phyloP scores from a whole-genome alignment of 164 flowering plant species.

The Chloranthus sessilifolius region DNA sequence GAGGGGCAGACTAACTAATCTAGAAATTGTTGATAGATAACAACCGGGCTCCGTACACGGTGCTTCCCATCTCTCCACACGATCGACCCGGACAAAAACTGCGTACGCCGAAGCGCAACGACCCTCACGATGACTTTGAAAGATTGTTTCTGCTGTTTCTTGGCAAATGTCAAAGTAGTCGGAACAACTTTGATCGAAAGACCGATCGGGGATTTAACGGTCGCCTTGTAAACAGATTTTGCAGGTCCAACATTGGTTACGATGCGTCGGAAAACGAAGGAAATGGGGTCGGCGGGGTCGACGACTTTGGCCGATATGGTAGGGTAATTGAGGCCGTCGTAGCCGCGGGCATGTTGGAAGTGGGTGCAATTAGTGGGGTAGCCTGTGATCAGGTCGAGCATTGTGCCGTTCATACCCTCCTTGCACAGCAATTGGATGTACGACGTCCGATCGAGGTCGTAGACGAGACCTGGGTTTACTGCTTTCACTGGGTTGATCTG shows the following conservation, averaged over 20 bases:
- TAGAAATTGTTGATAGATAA: constrained; percentile 22
- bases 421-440: constrained; percentile 60
- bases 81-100: constrained; percentile 26
- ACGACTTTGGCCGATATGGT: constrained; percentile 43
- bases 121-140: constrained; percentile 63
- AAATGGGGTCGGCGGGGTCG: constrained; percentile 1
- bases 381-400: constrained; percentile 32
- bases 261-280: constrained; percentile 39
- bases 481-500: constrained; percentile 50
- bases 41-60: constrained; percentile 51
- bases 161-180: constrained; percentile 22
- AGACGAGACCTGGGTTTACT: constrained; percentile 54
- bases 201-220: constrained; percentile 28
- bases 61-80: constrained; percentile 51
- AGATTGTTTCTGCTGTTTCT: constrained; percentile 19
- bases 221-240: constrained; percentile 41
- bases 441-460: constrained; percentile 28
- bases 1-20: too few relatives aligned
- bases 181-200: constrained; percentile 42
- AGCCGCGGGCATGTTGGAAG: constrained; percentile 24
- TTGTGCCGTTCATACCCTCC: constrained; percentile 46
- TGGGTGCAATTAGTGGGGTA: constrained; percentile 27
- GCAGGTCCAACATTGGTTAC: constrained; percentile 51
- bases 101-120: constrained; percentile 3
- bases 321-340: constrained; percentile 79